phyloP scores from a whole-genome alignment of 192 early-diverging fungal species.

The Coemansia sp. region DNA sequence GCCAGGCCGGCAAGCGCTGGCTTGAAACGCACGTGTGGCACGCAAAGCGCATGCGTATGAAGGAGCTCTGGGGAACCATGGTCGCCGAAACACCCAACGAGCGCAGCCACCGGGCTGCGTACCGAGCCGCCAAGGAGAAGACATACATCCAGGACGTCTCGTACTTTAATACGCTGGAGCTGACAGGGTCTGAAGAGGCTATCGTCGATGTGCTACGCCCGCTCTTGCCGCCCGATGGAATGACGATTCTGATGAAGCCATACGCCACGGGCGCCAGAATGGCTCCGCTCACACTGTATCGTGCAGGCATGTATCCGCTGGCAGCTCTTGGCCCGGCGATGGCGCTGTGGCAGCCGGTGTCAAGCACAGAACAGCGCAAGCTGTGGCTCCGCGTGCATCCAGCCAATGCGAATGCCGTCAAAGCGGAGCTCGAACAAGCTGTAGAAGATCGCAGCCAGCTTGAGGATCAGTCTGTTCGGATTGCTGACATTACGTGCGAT shows the following conservation, averaged over 20 bases:
- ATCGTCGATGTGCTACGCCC: slow-evolving; percentile 54
- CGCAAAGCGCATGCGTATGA: slow-evolving; percentile 96
- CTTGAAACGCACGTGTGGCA: slow-evolving; percentile 99
- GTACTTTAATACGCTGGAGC: slow-evolving; percentile 68
- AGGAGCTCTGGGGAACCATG: slow-evolving; percentile 67
- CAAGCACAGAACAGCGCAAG: slow-evolving; percentile 20
- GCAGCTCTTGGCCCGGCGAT: slow-evolving; percentile 65
- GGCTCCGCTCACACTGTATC: slow-evolving; percentile 37
- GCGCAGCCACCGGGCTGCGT: slow-evolving; percentile 71
- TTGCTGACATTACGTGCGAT: slow-evolving; percentile 56
- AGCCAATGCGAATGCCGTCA: slow-evolving; percentile 52
- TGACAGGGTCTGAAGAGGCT: slow-evolving; percentile 53
- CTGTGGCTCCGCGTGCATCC: slow-evolving; percentile 86
- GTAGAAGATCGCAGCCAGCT: background rate
- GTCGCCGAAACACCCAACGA: slow-evolving; percentile 77
- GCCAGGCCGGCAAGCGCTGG: slow-evolving; percentile 67
- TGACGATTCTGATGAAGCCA: background rate
- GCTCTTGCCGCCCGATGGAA: slow-evolving; percentile 56
- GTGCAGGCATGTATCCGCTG: slow-evolving; percentile 27
- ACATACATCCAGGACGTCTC: slow-evolving; percentile 84
- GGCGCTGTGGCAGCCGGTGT: slow-evolving; percentile 69
- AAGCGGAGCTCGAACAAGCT: slow-evolving; percentile 19
- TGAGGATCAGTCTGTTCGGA: background rate
- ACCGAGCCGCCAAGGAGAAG: slow-evolving; percentile 69
- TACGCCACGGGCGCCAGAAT: slow-evolving; percentile 13